Evolutionary conservation across 2,329 filamentous ascomycete genomes (phyloP).

Genomic region (Aspergillus hiratsukae): DNA sequence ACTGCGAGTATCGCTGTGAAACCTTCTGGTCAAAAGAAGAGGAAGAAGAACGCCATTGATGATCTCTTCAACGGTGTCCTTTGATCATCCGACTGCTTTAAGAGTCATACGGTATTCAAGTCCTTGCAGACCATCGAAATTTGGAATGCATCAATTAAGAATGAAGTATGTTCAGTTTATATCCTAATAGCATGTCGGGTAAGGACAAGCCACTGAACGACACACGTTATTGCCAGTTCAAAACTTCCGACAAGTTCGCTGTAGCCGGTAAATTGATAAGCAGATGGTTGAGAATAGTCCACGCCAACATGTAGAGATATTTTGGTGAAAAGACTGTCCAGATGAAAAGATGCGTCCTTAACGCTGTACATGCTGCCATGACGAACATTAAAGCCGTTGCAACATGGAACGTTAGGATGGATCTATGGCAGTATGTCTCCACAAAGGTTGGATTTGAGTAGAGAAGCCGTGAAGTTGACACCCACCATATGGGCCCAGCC

Average conservation of each 20-base stretch:
- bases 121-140: background rate
- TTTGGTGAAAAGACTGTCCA: constrained; percentile 99
- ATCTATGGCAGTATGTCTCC: constrained; percentile 49
- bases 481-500: constrained; percentile 87
- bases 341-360: constrained; percentile 90
- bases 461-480: constrained; percentile 51
- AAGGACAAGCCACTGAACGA: background rate
- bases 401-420: constrained; percentile 66
- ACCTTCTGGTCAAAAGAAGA: constrained; percentile 41
- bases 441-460: constrained; percentile 11
- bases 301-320: constrained; percentile 86
- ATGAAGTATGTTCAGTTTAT: background rate
- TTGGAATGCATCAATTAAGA: background rate
- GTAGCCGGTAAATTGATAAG: constrained; percentile 63
- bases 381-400: constrained; percentile 64
- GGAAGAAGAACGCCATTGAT: constrained; percentile 64
- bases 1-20: constrained; percentile 6
- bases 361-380: constrained; percentile 79
- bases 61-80: constrained; percentile 63
- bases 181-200: background rate
- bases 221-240: background rate
- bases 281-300: constrained; percentile 79
- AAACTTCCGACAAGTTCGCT: constrained; percentile 8
- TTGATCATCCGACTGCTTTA: constrained; percentile 3
- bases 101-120: background rate